Evolutionary conservation across 2,329 filamentous ascomycete genomes (phyloP).

Genomic region (Hyphodiscus sp.): DNA sequence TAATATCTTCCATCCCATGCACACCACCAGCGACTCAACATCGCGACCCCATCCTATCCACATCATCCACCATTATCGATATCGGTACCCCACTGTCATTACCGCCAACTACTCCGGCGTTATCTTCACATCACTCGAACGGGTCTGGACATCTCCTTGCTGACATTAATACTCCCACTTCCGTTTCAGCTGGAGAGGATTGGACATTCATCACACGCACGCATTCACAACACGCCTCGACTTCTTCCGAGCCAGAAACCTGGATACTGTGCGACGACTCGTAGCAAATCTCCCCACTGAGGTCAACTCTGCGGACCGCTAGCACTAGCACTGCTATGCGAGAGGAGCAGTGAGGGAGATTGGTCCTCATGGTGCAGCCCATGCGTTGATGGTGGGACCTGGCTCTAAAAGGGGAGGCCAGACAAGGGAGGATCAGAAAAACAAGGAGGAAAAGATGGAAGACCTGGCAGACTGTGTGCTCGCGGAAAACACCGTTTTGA

Average conservation of each 20-base stretch:
- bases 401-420: conserved; percentile 16
- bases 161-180: background rate
- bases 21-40: background rate
- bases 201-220: conserved; percentile 21
- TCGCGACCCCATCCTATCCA: background rate
- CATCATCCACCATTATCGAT: background rate
- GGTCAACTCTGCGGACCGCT: conserved; percentile 21
- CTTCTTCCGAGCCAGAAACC: conserved; percentile 21
- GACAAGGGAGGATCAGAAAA: conserved; percentile 7
- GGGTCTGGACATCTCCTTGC: background rate
- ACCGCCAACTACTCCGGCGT: background rate
- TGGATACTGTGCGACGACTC: conserved; percentile 28
- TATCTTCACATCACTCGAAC: background rate
- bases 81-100: background rate
- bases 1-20: background rate
- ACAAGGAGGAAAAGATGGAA: background rate
- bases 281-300: conserved; percentile 24
- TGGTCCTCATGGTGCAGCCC: conserved; percentile 21
- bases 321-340: conserved; percentile 9
- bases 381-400: conserved; percentile 13
- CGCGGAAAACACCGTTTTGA: conserved; percentile 12
- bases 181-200: conserved; percentile 2
- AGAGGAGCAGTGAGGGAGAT: conserved; percentile 23
- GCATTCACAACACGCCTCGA: conserved; percentile 3
- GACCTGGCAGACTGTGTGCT: background rate